Evolutionary conservation across 768 basidiomycete genomes (phyloP), one percentile per base, ranked within the genome.

Genomic region (Antrodiella citrinella): DNA sequence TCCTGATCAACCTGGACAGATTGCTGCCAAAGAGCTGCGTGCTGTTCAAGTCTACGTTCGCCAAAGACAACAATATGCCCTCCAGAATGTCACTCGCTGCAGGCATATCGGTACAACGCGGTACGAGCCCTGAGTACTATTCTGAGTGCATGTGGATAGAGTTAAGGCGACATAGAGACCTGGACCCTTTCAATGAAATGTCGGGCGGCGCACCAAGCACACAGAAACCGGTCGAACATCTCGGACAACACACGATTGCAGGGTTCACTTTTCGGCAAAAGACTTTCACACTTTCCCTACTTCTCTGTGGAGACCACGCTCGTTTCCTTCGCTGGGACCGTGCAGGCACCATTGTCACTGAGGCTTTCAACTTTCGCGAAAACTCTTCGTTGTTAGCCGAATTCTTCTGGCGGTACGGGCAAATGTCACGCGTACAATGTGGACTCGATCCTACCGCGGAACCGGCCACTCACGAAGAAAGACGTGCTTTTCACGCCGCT

Each of bases 311-410:
- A 2, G 5, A 20, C 15, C n/a, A 26, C 50, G 44, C 23, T 11
- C 26, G 50, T 4, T 21, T 51, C 18, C 20, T 40, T 20, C 51
- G 51, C n/a, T 46, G 26, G 26, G 52, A 54, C 25, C 52, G 49
- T 15, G 13, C 30, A 7, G 52, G 35, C 7, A 38, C 21, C 11
- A 39, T 50, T 13, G 49, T 54, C 13, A 20, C 44, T 10, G 24
- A 45, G 23, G 11, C 18, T 3, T 38, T 54, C 48, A 26, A 50
- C 30, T 48, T 44, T 18, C 18, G 18, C 19, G 24, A 19, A 1
- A 26, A 46, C 20, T 38, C 48, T 4, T 23, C 4, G 13, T 4
- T 9, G 2, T 26, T 53, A 18, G 26, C 48, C 11, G 20, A 49
- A 9, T 53, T 53, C 26, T 26, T 53, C 42, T 44, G 35, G 25